Conservation (phyloP, 2,329 filamentous ascomycete species). For the Beauveria rudraprayagi region DNA sequence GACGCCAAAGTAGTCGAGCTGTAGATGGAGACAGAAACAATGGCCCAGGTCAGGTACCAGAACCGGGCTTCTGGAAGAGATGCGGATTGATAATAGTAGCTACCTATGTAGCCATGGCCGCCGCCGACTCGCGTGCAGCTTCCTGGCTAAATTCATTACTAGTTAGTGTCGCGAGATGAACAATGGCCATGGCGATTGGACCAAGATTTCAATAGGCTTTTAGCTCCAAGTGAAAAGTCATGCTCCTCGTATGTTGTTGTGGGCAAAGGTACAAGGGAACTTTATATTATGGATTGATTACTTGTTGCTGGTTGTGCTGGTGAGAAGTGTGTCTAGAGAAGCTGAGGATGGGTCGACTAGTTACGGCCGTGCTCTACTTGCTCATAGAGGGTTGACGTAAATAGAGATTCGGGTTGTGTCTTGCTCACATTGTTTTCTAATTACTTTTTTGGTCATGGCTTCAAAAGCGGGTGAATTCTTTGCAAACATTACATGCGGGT, state of each 20-base stretch:
- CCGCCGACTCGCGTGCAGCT: no score
- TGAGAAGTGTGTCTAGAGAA: background rate
- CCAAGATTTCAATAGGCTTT: background rate
- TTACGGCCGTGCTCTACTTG: background rate
- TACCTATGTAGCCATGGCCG: no score
- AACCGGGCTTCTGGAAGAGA: background rate
- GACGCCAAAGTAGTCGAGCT: no score
- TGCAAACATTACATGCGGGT: background rate
- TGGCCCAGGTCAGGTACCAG: background rate
- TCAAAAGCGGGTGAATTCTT: background rate
- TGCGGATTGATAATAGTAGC: no score
- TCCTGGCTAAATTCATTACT: no score
- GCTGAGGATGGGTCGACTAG: background rate
- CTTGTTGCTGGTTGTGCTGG: background rate
- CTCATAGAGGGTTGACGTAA: no score
- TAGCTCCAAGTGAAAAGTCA: no score
- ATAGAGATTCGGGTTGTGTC: no score
- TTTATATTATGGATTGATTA: conserved; percentile 3
- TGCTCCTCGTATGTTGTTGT: background rate
- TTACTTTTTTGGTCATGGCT: background rate
- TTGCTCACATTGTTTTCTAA: no score
- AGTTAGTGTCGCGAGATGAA: background rate
- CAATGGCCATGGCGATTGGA: background rate
- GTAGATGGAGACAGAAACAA: background rate
- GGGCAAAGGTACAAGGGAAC: background rate